Evolutionary conservation across 2,329 filamentous ascomycete genomes (phyloP), one percentile per base, ranked within the genome.

Genomic region (Sarocladiaceae sp.): DNA sequence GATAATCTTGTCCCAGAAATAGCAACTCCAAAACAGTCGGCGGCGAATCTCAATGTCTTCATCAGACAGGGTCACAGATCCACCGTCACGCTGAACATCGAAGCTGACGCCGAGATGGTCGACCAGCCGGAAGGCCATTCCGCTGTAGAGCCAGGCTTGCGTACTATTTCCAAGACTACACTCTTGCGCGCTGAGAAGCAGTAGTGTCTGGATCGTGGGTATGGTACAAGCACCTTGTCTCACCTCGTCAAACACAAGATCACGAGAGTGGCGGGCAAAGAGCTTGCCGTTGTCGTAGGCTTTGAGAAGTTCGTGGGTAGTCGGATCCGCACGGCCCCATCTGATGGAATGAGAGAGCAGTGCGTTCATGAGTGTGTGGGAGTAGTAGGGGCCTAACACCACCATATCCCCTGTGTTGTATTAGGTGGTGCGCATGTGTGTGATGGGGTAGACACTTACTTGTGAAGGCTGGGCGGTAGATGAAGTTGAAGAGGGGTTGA

Each of bases 1-100:
- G 26, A 82, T 72, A 44, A 79, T 62, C 55, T 81, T 82, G 52
- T 82, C 78, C 77, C 77, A 82, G 55, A 79, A 77, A 53, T 78
- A 82, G 52, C 77, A 81, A 50, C 74, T 78, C 78, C 78, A 82
- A 52, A 78, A 80, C 1, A 81, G 63, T 4, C 77, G 68, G 45
- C 77, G 76, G 2, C 77, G 69, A 40, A 81, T 78, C 53, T 80
- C 76, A 23, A 80, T 67, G 47, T 81, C 76, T 51, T 80, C 76
- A 18, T 78, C 75, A 4, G 63, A 71, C 44, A 80, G 54, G 3
- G 72, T 66, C 0, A 74, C 68, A 0, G 69, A 69, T 13, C 69
- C 68, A 3, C 70, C 69, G 48, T 76, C 77, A 43, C 73, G 67
- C 48, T 71, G 68, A 23, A 70, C 70, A 48, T 78, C 74, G 16